Conservation (phyloP, 345 rosid genomes). For the Viola odorata region DNA sequence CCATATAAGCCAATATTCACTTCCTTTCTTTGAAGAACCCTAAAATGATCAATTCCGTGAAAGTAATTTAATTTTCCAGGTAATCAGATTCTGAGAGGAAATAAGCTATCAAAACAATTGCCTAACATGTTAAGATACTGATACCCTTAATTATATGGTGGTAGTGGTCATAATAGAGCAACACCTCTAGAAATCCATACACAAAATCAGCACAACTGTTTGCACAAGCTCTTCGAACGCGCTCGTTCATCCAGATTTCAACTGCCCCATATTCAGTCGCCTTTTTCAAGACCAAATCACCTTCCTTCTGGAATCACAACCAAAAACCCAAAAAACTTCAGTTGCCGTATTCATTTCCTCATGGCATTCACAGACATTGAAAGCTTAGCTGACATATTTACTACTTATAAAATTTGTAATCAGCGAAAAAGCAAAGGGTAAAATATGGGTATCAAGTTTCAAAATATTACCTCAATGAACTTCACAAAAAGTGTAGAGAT, state of each 20-base stretch:
- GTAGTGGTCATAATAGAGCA: slow-evolving; percentile 28
- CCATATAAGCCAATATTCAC: slow-evolving; percentile 93
- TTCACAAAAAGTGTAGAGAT: too few relatives aligned
- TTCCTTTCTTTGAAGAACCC: slow-evolving; percentile 73
- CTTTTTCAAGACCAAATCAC: slow-evolving; percentile 88
- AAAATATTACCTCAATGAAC: too few relatives aligned
- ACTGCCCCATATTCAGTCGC: slow-evolving; percentile 96
- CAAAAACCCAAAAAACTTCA: slow-evolving; percentile 11
- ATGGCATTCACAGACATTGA: neutral
- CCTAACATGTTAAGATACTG: slow-evolving; percentile 17
- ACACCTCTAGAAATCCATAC: slow-evolving; percentile 87
- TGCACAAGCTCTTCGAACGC: slow-evolving; percentile 92
- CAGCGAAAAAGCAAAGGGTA: too few relatives aligned
- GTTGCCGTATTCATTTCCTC: neutral
- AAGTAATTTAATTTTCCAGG: slow-evolving; percentile 10
- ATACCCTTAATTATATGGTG: slow-evolving; percentile 30
- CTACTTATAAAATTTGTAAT: too few relatives aligned
- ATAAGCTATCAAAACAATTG: neutral
- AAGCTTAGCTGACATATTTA: too few relatives aligned
- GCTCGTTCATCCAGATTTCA: slow-evolving; percentile 98
- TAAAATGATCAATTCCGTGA: slow-evolving; percentile 28
- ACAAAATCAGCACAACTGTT: slow-evolving; percentile 89
- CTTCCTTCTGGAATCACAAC: slow-evolving; percentile 39
- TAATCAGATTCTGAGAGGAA: neutral
- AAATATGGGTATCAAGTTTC: too few relatives aligned